Percentiles rank a stretch among this genome's conserved stretches.
phyloP scores from a whole-genome alignment of 768 basidiomycete species.

The Pisolithus orientalis region DNA sequence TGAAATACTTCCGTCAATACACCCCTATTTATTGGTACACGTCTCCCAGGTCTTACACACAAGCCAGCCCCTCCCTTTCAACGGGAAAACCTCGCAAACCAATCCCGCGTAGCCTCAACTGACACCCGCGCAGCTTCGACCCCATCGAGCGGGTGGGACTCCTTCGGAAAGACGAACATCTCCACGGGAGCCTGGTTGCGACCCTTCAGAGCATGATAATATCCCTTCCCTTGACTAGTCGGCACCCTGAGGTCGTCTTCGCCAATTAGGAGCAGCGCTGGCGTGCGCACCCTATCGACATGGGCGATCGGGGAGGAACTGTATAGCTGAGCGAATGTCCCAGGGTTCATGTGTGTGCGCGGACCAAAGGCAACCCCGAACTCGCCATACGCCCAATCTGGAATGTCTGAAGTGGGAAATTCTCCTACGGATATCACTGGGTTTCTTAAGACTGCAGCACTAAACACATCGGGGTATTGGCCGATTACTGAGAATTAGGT shows the following conservation, averaged over 20 bases:
- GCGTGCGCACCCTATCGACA: conserved; percentile 43
- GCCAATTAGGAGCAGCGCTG: conserved; percentile 56
- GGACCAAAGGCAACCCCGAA: conserved; percentile 32
- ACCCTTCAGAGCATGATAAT: conserved; percentile 62
- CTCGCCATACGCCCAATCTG: conserved; percentile 55
- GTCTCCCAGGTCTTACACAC: no score
- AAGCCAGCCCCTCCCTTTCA: background rate
- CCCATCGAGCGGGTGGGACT: conserved; percentile 58
- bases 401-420: conserved; percentile 53
- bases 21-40: no score
- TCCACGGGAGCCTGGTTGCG: conserved; percentile 37
- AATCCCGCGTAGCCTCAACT: conserved; percentile 48
- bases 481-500: conserved; percentile 46
- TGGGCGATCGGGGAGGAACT: conserved; percentile 50
- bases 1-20: no score
- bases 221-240: conserved; percentile 53
- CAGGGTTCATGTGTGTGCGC: conserved; percentile 36
- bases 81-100: conserved; percentile 34
- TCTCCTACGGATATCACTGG: conserved; percentile 63
- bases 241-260: conserved; percentile 56
- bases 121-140: conserved; percentile 52
- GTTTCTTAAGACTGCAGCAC: conserved; percentile 59
- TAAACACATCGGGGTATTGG: conserved; percentile 54
- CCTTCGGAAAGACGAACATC: conserved; percentile 55
- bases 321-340: conserved; percentile 38